Evolutionary conservation across 768 basidiomycete species (phyloP).

Genomic region (Sporobolomyces phaffii): DNA sequence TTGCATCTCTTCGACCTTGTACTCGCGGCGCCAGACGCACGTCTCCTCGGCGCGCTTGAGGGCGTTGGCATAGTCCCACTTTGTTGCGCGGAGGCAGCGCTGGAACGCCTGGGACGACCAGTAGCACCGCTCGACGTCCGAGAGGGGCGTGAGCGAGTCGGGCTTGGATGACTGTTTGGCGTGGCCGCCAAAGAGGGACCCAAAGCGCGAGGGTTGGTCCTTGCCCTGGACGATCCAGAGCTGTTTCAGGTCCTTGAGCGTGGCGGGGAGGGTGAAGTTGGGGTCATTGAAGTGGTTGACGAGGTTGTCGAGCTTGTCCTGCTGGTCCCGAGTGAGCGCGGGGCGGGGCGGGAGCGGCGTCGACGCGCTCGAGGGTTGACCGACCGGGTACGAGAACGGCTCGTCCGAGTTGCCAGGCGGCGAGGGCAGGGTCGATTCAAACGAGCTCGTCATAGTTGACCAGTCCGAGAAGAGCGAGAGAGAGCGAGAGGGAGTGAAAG

Average conservation of each 20-base stretch:
- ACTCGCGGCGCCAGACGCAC: slow-evolving; percentile 73
- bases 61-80: slow-evolving; percentile 58
- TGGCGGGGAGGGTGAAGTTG: slow-evolving; percentile 27
- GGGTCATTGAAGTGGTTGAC: slow-evolving; percentile 34
- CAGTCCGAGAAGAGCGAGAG: too few species aligned
- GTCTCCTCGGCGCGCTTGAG: slow-evolving; percentile 67
- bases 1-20: slow-evolving; percentile 59
- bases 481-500: background rate
- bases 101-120: slow-evolving; percentile 48
- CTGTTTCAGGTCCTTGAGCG: slow-evolving; percentile 31
- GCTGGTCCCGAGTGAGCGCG: slow-evolving; percentile 29
- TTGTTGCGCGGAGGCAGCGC: slow-evolving; percentile 69
- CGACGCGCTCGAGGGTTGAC: slow-evolving; percentile 11
- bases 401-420: background rate
- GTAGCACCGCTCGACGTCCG: slow-evolving; percentile 39
- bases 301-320: slow-evolving; percentile 31
- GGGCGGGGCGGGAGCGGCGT: slow-evolving; percentile 17
- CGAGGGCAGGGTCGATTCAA: background rate
- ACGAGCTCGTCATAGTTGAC: background rate
- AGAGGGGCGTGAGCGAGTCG: slow-evolving; percentile 15
- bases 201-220: slow-evolving; percentile 6
- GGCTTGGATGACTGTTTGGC: too few species aligned
- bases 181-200: slow-evolving; percentile 12
- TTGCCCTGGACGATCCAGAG: slow-evolving; percentile 42
- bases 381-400: slow-evolving; percentile 21